Base-by-base conservation (phyloP, 805 yeast species). In the Tetrapisispora fleetii region DNA sequence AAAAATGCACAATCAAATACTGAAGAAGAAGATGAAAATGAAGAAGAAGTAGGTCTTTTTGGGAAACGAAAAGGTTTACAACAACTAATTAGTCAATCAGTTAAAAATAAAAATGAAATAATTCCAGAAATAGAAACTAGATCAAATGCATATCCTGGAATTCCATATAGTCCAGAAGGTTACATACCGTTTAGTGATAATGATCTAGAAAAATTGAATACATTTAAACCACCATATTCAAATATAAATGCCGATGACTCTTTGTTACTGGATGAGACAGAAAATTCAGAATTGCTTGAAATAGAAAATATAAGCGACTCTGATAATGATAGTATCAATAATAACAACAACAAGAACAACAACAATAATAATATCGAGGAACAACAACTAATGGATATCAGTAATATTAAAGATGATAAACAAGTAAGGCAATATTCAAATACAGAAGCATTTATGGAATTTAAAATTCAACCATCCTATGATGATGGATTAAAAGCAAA, bases 51-150 rank as follows among this genome's bases (percentile, higher is more conserved):
- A 4, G 56, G 59, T 3, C 32, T 52, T 17, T 46, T 50, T 21
- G 51, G 54, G 10, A 43, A 47, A 11, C 37, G 32, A 19, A 51
- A 49, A 27, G 54, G 59, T 11, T 37, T 54, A 5, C 48, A 52
- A 35, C 55, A 57, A 19, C 55, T 55, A 17, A 52, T 59, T 43
- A 49, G 48, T 37, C 48, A 50, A 11, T 35, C 50, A 10, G 48
- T 42, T 11, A 49, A 52, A 21, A 50, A 49, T 32, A 50, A 51
- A 14, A 50, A 38, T 30, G 62, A 50, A 16, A 63, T 65, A 35
- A 73, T 68, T 24, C 65, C 65, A 39, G 77, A 73, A 46, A 66
- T 79, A n/a, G 85, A 80, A 52, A 58, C 61, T 38, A 72, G 72
- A 21, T 76, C 83, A 6, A 59, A 62, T 21, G 59, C 57, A 35